phyloP scores from a whole-genome alignment of 805 yeast genomes.

The Ogataea naganishii region DNA sequence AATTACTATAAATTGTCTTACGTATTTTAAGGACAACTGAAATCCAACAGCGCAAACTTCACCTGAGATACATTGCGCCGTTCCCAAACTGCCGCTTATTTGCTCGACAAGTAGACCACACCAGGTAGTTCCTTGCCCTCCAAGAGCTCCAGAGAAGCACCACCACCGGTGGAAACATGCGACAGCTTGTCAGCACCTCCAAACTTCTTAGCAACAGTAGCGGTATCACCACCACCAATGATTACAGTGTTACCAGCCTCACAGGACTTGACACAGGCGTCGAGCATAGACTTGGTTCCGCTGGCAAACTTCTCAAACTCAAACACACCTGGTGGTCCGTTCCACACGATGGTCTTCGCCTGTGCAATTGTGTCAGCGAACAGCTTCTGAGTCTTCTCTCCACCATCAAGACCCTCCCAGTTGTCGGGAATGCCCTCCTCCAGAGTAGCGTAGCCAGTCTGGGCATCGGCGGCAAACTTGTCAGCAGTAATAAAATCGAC shows the following conservation, averaged over 20 bases:
- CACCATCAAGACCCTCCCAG: conserved; percentile 94
- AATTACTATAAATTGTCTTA: too few species aligned
- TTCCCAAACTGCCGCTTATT: too few species aligned
- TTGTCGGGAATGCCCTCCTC: conserved; percentile 90
- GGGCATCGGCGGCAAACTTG: conserved; percentile 87
- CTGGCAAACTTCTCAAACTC: conserved; percentile 88
- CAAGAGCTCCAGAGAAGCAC: conserved; percentile 96
- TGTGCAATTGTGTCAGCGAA: conserved; percentile 77
- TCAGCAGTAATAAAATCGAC: conserved; percentile 95
- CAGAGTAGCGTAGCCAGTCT: conserved; percentile 74
- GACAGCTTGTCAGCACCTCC: conserved; percentile 95
- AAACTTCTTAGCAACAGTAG: conserved; percentile 97
- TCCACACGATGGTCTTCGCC: conserved; percentile 99
- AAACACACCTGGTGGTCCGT: conserved; percentile 99
- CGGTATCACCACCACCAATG: conserved; percentile 99
- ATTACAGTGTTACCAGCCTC: conserved; percentile 88
- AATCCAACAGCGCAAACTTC: too few species aligned
- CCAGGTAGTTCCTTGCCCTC: conserved; percentile 99
- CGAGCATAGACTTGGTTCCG: conserved; percentile 89
- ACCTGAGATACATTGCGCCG: too few species aligned
- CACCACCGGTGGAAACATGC: conserved; percentile 99
- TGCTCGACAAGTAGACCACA: conserved; percentile 85
- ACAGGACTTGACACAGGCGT: conserved; percentile 80
- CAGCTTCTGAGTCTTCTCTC: conserved; percentile 78
- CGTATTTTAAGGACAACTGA: too few species aligned